Evolutionary conservation across 1,284 basidiomycete species (phyloP), one percentile per base, ranked within the genome.

Genomic region (Boletus calvinii): DNA sequence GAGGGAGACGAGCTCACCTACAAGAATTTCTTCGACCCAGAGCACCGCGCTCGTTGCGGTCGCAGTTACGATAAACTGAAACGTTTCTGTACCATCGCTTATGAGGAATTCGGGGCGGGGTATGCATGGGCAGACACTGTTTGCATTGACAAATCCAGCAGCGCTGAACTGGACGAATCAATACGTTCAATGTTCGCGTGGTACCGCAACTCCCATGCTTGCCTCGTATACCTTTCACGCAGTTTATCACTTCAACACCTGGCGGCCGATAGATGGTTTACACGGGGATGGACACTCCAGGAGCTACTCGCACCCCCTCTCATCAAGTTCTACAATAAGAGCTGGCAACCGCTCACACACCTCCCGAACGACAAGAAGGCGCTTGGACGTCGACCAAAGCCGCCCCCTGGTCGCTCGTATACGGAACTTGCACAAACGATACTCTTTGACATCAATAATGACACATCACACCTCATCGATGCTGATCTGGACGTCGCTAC

Each of bases 281-380:
- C 48, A 1, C 46, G 57, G 2, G 57, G 57, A 8, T 58, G 57
- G 57, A 57, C 57, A 11, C 32, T 58, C 1, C 57, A 58, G 38
- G 57, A 58, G 26, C 48, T 58, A 17, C 26, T 58, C 1, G 57
- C 57, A 2, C 48, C 57, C 0, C 38, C 13, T 1, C 29, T 9
- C 2, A 11, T 58, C 9, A 49, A 50, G 2, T 58, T 54, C 22
- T 58, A 58, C 15, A 49, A 35, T n/a, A 52, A 49, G 9, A 13
- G 22, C 20, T 58, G 57, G 57, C 10, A 32, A 2, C 55, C 36
- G 3, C 39, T 57, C 22, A 48, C 46, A 1, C 9, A 31, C 7
- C 22, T 41, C n/a, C 31, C 3, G 1, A 48, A 40, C 10, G 46
- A 40, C 31, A 48, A 48, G 17, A 35, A 4, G 6, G 24, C n/a